Base-by-base conservation (phyloP, 2,329 filamentous ascomycete species). In the Pyrenophora graminea region DNA sequence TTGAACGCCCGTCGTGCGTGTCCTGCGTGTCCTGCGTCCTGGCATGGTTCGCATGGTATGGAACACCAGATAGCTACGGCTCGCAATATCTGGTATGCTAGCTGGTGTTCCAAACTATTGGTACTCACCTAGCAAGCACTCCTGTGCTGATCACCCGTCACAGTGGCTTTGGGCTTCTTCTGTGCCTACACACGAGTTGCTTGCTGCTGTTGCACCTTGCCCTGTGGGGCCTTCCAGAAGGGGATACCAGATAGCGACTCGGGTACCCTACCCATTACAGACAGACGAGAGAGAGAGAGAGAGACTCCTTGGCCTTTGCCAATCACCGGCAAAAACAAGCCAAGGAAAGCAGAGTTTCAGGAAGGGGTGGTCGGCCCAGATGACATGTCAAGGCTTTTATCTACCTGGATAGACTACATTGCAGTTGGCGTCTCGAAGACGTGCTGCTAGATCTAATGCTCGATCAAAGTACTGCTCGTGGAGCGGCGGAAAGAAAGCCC, bases 71-170 rank as follows among this genome's bases (percentile, higher is more conserved):
- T 42, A 42, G 47, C 38, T 53, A 52, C 51, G 45, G 45, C 37
- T 44, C 32, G 39, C 32, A 37, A 51, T 18, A 48, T 53, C 51
- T 45, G 27, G 9, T 30, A 30, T 30, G 27, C 27, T 30, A 51
- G 53, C 33, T 53, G 53, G 57, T 52, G 48, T 59, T 48, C 69
- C 67, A 58, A 47, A 61, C 56, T 64, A 65, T 63, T 68, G 67
- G 69, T 65, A 64, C 53, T 46, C 51, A 55, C 45, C 43, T 49
- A 57, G 53, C 51, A 57, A 57, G 58, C 58, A 54, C 55, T 53
- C 45, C 39, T 59, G 49, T 67, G 70, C 53, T 63, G 62, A 71
- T 72, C 68, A 72, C 62, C 69, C 69, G 68, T 65, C 59, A 38
- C 42, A 53, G 63, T 70, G 68, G 69, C 67, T 68, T 71, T 62